phyloP scores from a whole-genome alignment of 192 early-diverging fungal species.

The Dissophora ornata region DNA sequence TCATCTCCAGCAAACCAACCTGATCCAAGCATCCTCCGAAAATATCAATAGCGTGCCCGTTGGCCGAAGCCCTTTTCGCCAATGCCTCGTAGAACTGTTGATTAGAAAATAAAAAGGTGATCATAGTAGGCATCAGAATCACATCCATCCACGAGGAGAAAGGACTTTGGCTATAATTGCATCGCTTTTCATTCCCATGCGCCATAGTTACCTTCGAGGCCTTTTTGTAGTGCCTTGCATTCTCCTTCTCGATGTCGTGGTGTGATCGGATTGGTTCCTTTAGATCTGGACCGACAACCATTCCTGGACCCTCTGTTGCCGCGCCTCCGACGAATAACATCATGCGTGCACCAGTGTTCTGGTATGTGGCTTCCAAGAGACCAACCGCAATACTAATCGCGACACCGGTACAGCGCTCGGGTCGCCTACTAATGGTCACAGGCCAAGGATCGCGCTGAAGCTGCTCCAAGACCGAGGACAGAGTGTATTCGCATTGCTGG shows the following conservation, averaged over 20 bases:
- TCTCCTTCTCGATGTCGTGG: conserved; percentile 97
- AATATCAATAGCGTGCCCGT: conserved; percentile 94
- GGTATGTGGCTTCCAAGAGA: conserved; percentile 92
- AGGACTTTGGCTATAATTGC: no score
- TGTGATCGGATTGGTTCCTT: conserved; percentile 97
- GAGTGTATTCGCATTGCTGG: conserved; percentile 94
- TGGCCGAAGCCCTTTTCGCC: conserved; percentile 86
- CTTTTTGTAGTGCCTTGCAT: conserved; percentile 92
- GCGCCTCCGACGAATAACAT: conserved; percentile 96
- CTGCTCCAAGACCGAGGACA: conserved; percentile 95
- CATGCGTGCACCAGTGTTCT: conserved; percentile 91
- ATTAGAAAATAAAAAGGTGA: no score
- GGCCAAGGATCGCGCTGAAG: conserved; percentile 99
- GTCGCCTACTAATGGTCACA: conserved; percentile 87
- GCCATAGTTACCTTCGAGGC: conserved; percentile 74
- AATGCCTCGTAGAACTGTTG: conserved; percentile 91
- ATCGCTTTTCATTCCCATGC: no score
- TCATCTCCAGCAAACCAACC: conserved; percentile 97
- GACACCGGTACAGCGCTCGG: conserved; percentile 94
- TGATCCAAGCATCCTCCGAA: conserved; percentile 99
- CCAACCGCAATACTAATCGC: conserved; percentile 93
- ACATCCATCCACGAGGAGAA: no score
- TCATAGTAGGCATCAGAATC: no score
- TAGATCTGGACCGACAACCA: conserved; percentile 92
- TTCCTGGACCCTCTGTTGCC: conserved; percentile 93